Conservation (phyloP, 2,329 filamentous ascomycete species). For the Cryoendolithus antarcticus region DNA sequence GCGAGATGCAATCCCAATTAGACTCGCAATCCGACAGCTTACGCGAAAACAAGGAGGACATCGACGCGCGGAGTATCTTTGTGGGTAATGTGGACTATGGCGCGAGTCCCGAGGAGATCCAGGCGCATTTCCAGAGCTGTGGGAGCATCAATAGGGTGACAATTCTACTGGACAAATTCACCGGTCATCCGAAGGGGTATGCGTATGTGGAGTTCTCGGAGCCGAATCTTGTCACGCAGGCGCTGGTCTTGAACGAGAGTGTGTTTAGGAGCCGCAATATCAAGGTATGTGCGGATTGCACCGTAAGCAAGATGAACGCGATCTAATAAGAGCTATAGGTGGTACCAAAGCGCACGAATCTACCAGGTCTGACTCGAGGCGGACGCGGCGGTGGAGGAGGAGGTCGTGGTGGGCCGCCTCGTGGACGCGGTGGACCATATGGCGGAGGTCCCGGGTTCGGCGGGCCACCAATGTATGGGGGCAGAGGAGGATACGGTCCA, state of each 20-base stretch:
- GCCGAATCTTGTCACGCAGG: constrained; percentile 82
- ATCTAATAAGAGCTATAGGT: constrained; percentile 41
- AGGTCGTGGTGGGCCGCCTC: constrained; percentile 26
- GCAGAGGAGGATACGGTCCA: constrained; percentile 32
- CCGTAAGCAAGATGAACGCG: not conserved
- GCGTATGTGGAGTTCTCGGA: constrained; percentile 98
- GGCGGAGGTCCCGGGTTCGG: constrained; percentile 36
- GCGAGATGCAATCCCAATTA: constrained; percentile 47
- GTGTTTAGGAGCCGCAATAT: constrained; percentile 88
- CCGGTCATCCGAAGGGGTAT: constrained; percentile 98
- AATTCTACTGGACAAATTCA: constrained; percentile 95
- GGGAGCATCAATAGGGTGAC: constrained; percentile 97
- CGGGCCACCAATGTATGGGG: constrained; percentile 34
- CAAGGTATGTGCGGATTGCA: constrained; percentile 51
- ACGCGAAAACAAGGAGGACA: constrained; percentile 86
- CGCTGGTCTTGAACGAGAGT: constrained; percentile 90
- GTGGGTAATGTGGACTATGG: constrained; percentile 98
- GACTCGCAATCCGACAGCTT: constrained; percentile 76
- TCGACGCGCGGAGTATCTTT: constrained; percentile 92
- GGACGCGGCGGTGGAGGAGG: constrained; percentile 44
- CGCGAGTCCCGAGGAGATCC: constrained; percentile 92
- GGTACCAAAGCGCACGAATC: constrained; percentile 86
- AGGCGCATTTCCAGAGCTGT: constrained; percentile 94
- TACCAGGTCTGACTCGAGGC: constrained; percentile 85
- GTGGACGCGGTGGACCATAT: constrained; percentile 27